Base-by-base conservation (phyloP, 139 green algal genomes). In the Chloropicon primus region DNA sequence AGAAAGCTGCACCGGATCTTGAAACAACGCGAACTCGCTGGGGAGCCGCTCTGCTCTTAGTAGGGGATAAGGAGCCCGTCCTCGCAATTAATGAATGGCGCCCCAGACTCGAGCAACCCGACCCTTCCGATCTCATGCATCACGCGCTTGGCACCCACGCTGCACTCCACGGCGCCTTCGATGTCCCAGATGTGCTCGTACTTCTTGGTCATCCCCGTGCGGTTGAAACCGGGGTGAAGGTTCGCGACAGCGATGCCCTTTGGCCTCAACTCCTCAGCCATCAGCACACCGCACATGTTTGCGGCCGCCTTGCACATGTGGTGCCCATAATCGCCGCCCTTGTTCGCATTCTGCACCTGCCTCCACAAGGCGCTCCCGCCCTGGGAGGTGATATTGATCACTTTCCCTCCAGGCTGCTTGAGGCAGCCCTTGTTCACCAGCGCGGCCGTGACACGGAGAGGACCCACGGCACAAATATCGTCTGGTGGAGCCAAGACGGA, bases 1-100 rank as follows among this genome's bases (percentile, higher is more conserved):
- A n/a, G n/a, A n/a, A n/a, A n/a, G n/a, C n/a, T n/a, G n/a, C n/a
- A n/a, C n/a, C n/a, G n/a, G n/a, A n/a, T n/a, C n/a, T n/a, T n/a
- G n/a, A n/a, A n/a, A n/a, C n/a, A n/a, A n/a, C n/a, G n/a, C n/a
- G n/a, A n/a, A n/a, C n/a, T n/a, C n/a, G n/a, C n/a, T n/a, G n/a
- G n/a, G n/a, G 5, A 62, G 10, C 17, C 41, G 17, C 10, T 62
- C 5, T 74, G 5, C 71, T 5, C 23, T 76, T 75, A 85, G 26
- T 71, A 82, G 1, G 81, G 81, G 27, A 85, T 85, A 53, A 82
- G 28, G 54, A 85, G 75, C 2, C 81, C 81, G 26, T 85, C 81
- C 71, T 85, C 81, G 77, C 81, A 85, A 77, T 85, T 85, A 74
- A 85, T 80, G 77, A 85, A 82, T 53, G 73, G 72, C 2, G n/a